A percentile compares a stretch with the other conserved stretches of the same genome.
Conservation (phyloP, 257 asterid species). For the Solanum arcanum region DNA sequence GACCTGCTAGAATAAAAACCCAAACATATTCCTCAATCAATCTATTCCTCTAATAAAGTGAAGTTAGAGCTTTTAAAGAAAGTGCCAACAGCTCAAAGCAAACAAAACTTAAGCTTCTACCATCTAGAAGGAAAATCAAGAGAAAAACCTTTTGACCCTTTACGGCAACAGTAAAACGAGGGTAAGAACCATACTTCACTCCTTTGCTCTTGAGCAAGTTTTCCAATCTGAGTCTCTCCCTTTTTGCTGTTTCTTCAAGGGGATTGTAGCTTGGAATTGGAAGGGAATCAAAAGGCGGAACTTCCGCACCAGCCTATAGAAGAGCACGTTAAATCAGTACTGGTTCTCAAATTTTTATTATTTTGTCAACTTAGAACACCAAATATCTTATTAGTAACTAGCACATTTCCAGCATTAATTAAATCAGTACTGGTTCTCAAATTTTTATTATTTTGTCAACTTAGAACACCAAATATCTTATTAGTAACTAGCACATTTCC, state of each 20-base stretch:
- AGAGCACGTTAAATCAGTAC: conserved; percentile 3
- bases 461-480: not conserved
- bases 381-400: not conserved
- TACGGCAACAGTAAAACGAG: conserved; percentile 65
- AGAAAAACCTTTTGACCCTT: conserved; percentile 74
- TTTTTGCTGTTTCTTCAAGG: conserved; percentile 66
- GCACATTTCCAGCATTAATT: not conserved
- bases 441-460: not conserved
- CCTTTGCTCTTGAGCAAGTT: conserved; percentile 61
- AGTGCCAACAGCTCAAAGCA: not conserved
- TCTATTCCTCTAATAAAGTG: not conserved
- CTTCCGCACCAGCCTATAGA: conserved; percentile 34
- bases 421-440: not conserved
- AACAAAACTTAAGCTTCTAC: conserved; percentile 4
- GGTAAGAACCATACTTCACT: conserved; percentile 43
- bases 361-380: not conserved
- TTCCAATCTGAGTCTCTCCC: conserved; percentile 48
- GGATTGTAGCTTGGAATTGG: conserved; percentile 29
- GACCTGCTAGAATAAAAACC: conserved; percentile 31
- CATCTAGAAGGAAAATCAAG: not conserved
- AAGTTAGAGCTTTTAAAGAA: not conserved
- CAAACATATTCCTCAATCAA: not conserved
- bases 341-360: not conserved
- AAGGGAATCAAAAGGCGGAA: conserved; percentile 26
- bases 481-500: not conserved